phyloP scores from a whole-genome alignment of 2,329 filamentous ascomycete species.

The Monosporascus ibericus region DNA sequence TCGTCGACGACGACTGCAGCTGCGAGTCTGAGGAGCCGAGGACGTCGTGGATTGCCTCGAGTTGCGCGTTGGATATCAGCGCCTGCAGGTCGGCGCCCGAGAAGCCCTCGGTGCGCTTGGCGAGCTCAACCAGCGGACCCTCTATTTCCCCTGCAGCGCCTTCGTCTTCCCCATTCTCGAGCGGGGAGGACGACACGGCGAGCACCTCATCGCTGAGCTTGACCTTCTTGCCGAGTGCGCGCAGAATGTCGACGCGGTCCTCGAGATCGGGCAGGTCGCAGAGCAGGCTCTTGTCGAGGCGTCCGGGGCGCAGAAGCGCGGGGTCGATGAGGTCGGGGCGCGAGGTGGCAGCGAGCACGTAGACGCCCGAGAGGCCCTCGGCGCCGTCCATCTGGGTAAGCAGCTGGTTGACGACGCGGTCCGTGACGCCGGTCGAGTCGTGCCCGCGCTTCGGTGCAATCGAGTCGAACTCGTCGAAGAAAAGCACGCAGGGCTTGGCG shows the following conservation, averaged over 20 bases:
- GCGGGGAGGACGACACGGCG: conserved; percentile 31
- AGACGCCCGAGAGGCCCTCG: conserved; percentile 89
- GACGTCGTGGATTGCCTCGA: conserved; percentile 94
- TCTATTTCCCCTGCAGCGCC: conserved; percentile 16
- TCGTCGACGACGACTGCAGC: conserved; percentile 4
- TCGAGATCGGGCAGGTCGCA: conserved; percentile 79
- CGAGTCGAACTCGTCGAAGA: conserved; percentile 98
- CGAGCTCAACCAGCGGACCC: conserved; percentile 64
- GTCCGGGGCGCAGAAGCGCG: conserved; percentile 81
- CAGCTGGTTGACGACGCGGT: conserved; percentile 95
- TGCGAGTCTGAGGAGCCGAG: conserved; percentile 53
- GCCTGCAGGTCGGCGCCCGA: conserved; percentile 93
- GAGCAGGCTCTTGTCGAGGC: conserved; percentile 86
- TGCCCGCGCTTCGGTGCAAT: conserved; percentile 97
- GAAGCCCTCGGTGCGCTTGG: conserved; percentile 76
- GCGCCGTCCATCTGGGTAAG: conserved; percentile 98
- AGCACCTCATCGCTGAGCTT: conserved; percentile 61
- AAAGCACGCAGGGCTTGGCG: conserved; percentile 86
- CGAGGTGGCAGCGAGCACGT: conserved; percentile 90
- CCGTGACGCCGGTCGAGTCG: conserved; percentile 96
- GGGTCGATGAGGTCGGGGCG: conserved; percentile 94
- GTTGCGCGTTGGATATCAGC: conserved; percentile 89
- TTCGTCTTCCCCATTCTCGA: neutral
- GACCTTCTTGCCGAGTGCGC: conserved; percentile 76
- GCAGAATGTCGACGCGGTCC: conserved; percentile 84